These are phyloP conservation scores for Solanum ahanhuiri DNA, from an alignment of 257 asterid species.

Conservation along the genomic window DNA sequence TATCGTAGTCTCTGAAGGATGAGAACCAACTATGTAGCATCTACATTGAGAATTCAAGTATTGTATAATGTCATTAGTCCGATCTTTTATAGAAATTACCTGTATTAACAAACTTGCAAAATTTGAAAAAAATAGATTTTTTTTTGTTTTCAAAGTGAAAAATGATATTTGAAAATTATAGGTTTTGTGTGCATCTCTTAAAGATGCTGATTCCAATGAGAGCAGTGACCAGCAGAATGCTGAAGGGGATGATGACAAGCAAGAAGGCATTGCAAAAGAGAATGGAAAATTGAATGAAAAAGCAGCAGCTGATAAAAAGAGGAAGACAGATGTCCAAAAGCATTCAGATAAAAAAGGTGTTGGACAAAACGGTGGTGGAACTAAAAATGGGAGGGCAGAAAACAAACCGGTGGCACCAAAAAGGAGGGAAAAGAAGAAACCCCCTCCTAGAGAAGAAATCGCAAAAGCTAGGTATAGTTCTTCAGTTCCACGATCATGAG, in stretches of 20 bases:
- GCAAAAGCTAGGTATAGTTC: conserved; percentile 38
- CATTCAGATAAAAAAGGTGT: not conserved
- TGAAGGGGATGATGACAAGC: conserved; percentile 22
- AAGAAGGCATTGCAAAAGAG: conserved; percentile 13
- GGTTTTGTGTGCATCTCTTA: not conserved
- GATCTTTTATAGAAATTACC: not conserved
- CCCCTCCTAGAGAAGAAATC: conserved; percentile 49
- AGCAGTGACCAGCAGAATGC: not conserved
- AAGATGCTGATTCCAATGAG: conserved; percentile 24
- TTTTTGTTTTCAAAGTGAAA: too few species aligned
- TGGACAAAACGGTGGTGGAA: not conserved
- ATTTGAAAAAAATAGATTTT: not conserved
- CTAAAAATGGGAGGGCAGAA: conserved; percentile 8
- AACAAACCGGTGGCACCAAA: conserved; percentile 13
- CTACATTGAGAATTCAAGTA: too few species aligned
- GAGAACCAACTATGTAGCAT: too few species aligned
- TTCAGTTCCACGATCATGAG: not conserved
- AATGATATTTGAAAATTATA: too few species aligned
- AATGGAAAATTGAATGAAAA: conserved; percentile 3
- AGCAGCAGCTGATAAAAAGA: not conserved
- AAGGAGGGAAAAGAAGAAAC: conserved; percentile 25
- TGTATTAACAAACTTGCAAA: not conserved
- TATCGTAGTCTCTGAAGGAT: too few species aligned
- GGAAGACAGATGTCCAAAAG: conserved; percentile 8
- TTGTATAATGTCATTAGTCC: not conserved